Percentiles rank a stretch among this genome's conserved stretches.
Conservation (phyloP, 371 early-diverging fungal genomes). For the Lichtheimia hyalospora region DNA sequence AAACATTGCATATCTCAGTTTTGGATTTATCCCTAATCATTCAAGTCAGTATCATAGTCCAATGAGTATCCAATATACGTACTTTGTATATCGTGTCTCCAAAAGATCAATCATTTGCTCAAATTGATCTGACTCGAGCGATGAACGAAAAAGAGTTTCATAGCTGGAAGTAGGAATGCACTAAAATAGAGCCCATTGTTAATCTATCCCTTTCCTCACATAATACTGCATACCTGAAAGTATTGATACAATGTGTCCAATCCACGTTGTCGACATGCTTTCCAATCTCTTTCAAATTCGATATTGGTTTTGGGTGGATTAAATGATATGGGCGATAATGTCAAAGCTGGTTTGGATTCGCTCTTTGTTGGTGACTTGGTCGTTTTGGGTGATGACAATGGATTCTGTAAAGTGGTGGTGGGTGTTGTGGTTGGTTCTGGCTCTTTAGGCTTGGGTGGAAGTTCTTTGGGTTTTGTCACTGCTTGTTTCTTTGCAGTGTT, state of each 20-base stretch:
- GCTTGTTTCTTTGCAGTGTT: not conserved
- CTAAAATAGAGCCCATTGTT: constrained; percentile 16
- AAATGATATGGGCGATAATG: constrained; percentile 19
- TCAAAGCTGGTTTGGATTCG: not conserved
- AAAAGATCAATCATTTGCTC: constrained; percentile 59
- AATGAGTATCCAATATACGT: not conserved
- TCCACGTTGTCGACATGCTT: constrained; percentile 51
- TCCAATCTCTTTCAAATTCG: constrained; percentile 84
- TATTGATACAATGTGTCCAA: constrained; percentile 58
- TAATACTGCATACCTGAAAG: constrained; percentile 55
- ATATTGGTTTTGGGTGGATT: constrained; percentile 54
- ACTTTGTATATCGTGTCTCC: constrained; percentile 30
- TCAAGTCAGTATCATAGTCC: not conserved
- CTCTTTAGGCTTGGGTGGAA: not conserved
- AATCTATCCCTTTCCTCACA: no score
- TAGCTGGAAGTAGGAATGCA: constrained; percentile 53
- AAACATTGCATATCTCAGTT: constrained; percentile 35
- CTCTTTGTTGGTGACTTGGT: not conserved
- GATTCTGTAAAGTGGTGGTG: not conserved
- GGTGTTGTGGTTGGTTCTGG: not conserved
- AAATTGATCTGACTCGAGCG: constrained; percentile 74
- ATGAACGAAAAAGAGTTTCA: constrained; percentile 63
- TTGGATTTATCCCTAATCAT: constrained; percentile 33
- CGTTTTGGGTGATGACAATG: not conserved
- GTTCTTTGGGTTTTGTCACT: not conserved